Base-by-base conservation (phyloP, 2,329 filamentous ascomycete species). In the Apiospora phragmitis region DNA sequence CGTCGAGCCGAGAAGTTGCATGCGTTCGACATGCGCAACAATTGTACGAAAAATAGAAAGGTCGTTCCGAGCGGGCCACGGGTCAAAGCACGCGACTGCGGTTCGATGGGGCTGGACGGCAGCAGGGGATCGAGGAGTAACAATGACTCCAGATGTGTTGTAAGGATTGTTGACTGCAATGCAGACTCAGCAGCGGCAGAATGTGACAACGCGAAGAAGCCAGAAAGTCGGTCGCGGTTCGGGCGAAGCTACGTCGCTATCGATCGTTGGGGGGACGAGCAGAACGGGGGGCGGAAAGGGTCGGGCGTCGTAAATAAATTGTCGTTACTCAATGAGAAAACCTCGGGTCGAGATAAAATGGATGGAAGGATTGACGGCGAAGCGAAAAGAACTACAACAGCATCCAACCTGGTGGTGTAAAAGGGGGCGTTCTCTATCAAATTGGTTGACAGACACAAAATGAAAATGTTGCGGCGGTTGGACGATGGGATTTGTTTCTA, bases 1-100 rank as follows among this genome's bases (percentile, higher is more conserved):
- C 59, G 68, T 51, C 65, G 47, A 24, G 26, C 66, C 49, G 67
- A 32, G 29, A 32, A 14, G 35, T 55, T 38, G 42, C 42, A 59
- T 67, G 55, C 49, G 55, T 69, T 70, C 71, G 71, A 69, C 67
- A 72, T 72, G 69, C 71, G 67, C 71, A 51, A 32, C 65, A 12
- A 38, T 62, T 62, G 55, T 62, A 21, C 16, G 51, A 62, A 62
- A 21, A n/a, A 62, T 62, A 38, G 32, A 38, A 38, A 14, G 55
- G 55, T 38, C 55, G 32, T n/a, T 32, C 32, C 55, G 55, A 38
- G 55, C 32, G 55, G 32, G 62, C 43, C 67, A 49, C 67, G 21
- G 67, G 65, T n/a, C 24, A 67, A 47, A 47, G 65, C 41, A 67
- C 42, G 65, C 55, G 55, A 62, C 32, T 38, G 55, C 18, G 55